A percentile compares a stretch with the other conserved stretches of the same genome.
These are phyloP conservation scores for Fusarium domesticum DNA, from an alignment of 2,329 filamentous ascomycete genomes.

Conservation along the genomic window DNA sequence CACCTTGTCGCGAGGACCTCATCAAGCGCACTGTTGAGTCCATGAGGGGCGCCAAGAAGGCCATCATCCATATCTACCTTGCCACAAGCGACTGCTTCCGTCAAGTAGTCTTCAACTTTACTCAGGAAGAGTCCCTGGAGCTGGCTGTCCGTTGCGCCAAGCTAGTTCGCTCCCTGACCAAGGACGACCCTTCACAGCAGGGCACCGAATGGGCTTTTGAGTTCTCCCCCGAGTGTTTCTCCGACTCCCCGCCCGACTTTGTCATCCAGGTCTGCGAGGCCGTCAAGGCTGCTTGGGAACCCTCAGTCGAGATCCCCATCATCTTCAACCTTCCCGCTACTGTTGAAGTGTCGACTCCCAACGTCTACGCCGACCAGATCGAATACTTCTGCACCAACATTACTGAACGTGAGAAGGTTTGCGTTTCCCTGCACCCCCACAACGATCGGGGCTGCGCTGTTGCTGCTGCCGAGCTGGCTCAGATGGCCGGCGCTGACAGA, in stretches of 20 bases:
- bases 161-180: slow-evolving; percentile 85
- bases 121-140: slow-evolving; percentile 75
- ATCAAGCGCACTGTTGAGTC: slow-evolving; percentile 88
- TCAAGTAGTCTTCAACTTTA: slow-evolving; percentile 83
- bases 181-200: slow-evolving; percentile 61
- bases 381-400: slow-evolving; percentile 93
- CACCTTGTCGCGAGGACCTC: slow-evolving; percentile 86
- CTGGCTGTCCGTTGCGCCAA: slow-evolving; percentile 83
- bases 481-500: slow-evolving; percentile 93
- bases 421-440: slow-evolving; percentile 87
- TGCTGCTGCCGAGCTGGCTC: slow-evolving; percentile 84
- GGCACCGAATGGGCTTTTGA: slow-evolving; percentile 73
- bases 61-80: slow-evolving; percentile 91
- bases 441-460: slow-evolving; percentile 91
- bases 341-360: slow-evolving; percentile 91
- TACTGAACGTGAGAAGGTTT: slow-evolving; percentile 78
- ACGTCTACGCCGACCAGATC: slow-evolving; percentile 93
- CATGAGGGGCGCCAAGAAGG: slow-evolving; percentile 85
- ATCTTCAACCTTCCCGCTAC: slow-evolving; percentile 98
- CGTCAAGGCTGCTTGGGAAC: slow-evolving; percentile 91
- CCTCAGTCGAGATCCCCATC: slow-evolving; percentile 72
- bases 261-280: slow-evolving; percentile 82
- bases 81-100: slow-evolving; percentile 96
- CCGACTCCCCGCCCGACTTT: slow-evolving; percentile 82
- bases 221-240: slow-evolving; percentile 86